Base-by-base conservation (phyloP, 2,329 filamentous ascomycete species). In the Colletotrichum sp. region DNA sequence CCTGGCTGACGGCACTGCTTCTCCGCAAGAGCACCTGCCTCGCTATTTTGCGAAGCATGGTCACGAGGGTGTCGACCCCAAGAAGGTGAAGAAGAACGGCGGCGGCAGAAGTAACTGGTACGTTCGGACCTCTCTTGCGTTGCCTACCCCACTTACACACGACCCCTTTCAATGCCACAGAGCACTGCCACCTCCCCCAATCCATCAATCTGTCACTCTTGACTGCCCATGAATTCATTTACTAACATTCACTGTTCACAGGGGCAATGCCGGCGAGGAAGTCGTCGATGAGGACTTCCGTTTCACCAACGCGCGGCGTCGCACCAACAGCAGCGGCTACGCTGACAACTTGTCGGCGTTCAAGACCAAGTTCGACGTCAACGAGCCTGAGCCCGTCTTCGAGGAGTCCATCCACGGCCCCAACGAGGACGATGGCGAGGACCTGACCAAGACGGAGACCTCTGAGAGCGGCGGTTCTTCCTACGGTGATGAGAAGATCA, bases 51-150 rank as follows among this genome's bases (percentile, higher is more conserved):
- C 92, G 85, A 98, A 98, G 88, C 88, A 92, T 76, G 96, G 96
- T 79, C 93, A 94, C 83, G 89, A 92, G 81, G 96, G 96, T 82
- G 89, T 90, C 80, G 95, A 98, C 83, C 96, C 97, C 77, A 96
- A 95, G 86, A 97, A 97, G 90, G 93, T 94, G 83, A 99, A 99
- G 93, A 99, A 99, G 89, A 95, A 98, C 82, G 96, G 96, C 78
- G 94, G 91, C 79, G 96, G 96, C 80, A 96, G 95, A 86, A 95
- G 94, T 83, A 98, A 98, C 86, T 99, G 96, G 96, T 98, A 91
- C 85, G 93, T 82, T 74, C 69, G 72, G 61, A 60, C 68, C 71
- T 58, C 56, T 67, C 36, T 58, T 68, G 32, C 66, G n/a, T 43
- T 65, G 64, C 66, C 18, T 66, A 76, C 77, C 73, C 73, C 75